phyloP scores from a whole-genome alignment of 2,329 filamentous ascomycete species.

The Nemania sp. region DNA sequence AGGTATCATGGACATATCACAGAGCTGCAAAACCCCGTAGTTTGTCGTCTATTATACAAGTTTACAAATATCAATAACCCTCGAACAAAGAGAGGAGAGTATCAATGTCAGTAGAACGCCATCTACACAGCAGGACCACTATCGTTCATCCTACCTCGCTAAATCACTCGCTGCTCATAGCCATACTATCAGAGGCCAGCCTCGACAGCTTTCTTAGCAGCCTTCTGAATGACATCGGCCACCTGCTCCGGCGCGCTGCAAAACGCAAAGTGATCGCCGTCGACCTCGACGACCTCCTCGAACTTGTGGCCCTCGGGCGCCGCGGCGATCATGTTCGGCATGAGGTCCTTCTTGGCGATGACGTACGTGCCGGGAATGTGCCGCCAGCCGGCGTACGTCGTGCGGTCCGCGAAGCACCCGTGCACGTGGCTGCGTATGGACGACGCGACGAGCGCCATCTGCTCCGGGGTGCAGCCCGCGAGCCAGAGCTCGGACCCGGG shows the following conservation, averaged over 20 bases:
- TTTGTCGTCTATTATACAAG: too few species aligned
- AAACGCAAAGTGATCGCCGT: constrained; percentile 27
- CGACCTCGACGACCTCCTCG: constrained; percentile 24
- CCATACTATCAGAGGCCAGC: neutral
- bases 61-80: neutral
- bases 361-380: constrained; percentile 26
- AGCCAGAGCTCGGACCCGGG: constrained; percentile 7
- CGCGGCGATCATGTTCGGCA: constrained; percentile 23
- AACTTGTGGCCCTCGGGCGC: constrained; percentile 28
- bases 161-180: neutral
- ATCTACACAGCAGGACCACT: neutral
- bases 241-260: constrained; percentile 19
- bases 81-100: neutral
- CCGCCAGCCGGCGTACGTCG: constrained; percentile 26
- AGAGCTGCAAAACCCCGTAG: too few species aligned
- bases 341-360: constrained; percentile 17
- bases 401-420: constrained; percentile 18
- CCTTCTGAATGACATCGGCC: constrained; percentile 18
- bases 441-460: constrained; percentile 3
- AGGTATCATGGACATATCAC: neutral
- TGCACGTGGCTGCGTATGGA: constrained; percentile 21
- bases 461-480: constrained; percentile 17
- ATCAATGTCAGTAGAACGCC: neutral
- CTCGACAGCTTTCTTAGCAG: constrained; percentile 14
- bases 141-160: neutral